These are phyloP conservation scores for Trichophyton schoenleinii DNA, from an alignment of 2,329 filamentous ascomycete genomes.

Conservation along the genomic window DNA sequence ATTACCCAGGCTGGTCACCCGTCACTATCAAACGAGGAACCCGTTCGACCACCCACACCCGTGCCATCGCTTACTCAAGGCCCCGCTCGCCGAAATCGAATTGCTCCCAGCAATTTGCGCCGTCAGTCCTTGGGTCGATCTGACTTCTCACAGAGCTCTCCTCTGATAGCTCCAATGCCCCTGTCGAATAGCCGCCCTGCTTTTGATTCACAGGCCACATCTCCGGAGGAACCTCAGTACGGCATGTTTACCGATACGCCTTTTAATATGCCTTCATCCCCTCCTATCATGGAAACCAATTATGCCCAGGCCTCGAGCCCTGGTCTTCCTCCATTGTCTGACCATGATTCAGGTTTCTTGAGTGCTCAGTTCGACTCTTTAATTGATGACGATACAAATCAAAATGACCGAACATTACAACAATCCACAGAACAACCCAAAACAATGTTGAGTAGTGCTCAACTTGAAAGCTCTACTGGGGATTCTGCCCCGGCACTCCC, in stretches of 20 bases:
- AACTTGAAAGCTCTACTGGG: constrained; percentile 15
- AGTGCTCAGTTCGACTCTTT: constrained; percentile 62
- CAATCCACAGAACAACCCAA: background rate
- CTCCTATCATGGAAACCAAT: constrained; percentile 58
- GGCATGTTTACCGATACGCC: constrained; percentile 52
- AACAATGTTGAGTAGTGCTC: constrained; percentile 10
- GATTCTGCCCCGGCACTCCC: constrained; percentile 16
- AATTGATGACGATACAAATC: constrained; percentile 46
- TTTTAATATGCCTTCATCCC: constrained; percentile 76
- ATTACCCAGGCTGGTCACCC: constrained; percentile 27
- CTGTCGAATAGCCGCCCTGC: constrained; percentile 25
- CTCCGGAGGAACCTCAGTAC: constrained; percentile 40
- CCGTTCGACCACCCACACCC: constrained; percentile 36
- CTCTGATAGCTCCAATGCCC: constrained; percentile 18
- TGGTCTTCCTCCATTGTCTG: constrained; percentile 48
- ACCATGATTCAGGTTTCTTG: constrained; percentile 68
- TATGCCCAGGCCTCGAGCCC: constrained; percentile 68
- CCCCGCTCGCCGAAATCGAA: constrained; percentile 17
- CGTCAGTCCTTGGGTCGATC: constrained; percentile 48
- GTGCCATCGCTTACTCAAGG: constrained; percentile 25
- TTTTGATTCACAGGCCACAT: constrained; percentile 37
- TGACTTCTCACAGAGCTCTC: constrained; percentile 23
- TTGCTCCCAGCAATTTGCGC: constrained; percentile 41
- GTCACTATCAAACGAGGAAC: constrained; percentile 27
- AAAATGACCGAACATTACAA: background rate